These are phyloP conservation scores for Fusarium sulawesiense DNA, from an alignment of 2,329 filamentous ascomycete genomes.

Conservation along the genomic window DNA sequence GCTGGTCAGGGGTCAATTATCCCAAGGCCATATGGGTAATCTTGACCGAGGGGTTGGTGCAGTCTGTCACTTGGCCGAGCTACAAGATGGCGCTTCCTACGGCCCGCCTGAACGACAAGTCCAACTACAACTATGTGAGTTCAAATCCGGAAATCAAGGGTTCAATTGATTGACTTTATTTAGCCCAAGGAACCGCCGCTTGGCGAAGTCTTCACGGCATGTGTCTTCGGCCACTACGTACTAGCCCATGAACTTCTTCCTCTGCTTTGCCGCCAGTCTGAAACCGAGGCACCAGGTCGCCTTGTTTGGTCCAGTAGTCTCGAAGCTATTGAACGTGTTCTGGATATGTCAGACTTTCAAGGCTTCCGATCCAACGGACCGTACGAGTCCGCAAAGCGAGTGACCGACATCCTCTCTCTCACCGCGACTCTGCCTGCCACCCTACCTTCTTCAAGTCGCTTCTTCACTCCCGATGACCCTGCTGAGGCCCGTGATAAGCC, in stretches of 20 bases:
- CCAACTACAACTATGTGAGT: constrained; percentile 52
- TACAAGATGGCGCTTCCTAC: constrained; percentile 75
- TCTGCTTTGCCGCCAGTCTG: constrained; percentile 67
- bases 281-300: constrained; percentile 64
- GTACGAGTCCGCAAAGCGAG: constrained; percentile 88
- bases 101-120: constrained; percentile 55
- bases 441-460: constrained; percentile 65
- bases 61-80: constrained; percentile 79
- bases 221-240: constrained; percentile 95
- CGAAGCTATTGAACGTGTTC: constrained; percentile 68
- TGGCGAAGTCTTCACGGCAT: constrained; percentile 88
- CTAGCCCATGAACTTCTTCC: constrained; percentile 84
- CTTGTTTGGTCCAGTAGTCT: constrained; percentile 91
- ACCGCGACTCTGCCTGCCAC: constrained; percentile 76
- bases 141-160: not conserved
- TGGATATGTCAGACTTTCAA: constrained; percentile 80
- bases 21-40: constrained; percentile 63
- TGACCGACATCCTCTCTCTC: constrained; percentile 86
- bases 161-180: constrained; percentile 5
- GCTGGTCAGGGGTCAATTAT: constrained; percentile 85
- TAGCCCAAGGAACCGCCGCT: constrained; percentile 70
- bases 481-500: constrained; percentile 39
- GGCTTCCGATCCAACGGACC: constrained; percentile 70
- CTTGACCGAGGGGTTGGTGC: constrained; percentile 69
- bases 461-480: constrained; percentile 57